Conservation (phyloP, 1,284 basidiomycete species). For the Pascua sp. region DNA sequence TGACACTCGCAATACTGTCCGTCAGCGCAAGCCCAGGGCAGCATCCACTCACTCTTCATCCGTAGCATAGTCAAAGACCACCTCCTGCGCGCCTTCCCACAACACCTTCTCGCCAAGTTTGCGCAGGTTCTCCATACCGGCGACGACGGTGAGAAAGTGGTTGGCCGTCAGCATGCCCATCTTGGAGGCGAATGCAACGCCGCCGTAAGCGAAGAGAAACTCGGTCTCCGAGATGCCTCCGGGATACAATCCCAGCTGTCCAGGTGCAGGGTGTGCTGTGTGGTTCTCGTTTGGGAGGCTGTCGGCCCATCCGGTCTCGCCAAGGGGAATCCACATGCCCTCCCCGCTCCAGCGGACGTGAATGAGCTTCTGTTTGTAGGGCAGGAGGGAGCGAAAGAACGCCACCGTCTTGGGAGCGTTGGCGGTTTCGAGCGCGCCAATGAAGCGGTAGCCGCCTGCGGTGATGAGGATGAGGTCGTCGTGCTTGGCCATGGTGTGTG, state of each 20-base stretch:
- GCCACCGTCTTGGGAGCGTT: constrained; percentile 13
- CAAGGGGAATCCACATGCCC: constrained; percentile 21
- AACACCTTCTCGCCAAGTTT: constrained; percentile 15
- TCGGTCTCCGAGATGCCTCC: constrained; percentile 20
- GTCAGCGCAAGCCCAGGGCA: neutral
- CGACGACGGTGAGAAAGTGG: constrained; percentile 18
- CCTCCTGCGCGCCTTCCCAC: constrained; percentile 21
- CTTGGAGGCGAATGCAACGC: constrained; percentile 13
- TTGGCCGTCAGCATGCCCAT: constrained; percentile 20
- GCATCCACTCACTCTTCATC: constrained; percentile 11
- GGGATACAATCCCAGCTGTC: constrained; percentile 16
- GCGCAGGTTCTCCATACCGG: constrained; percentile 14
- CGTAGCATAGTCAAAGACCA: constrained; percentile 14
- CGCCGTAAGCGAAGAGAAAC: constrained; percentile 19
- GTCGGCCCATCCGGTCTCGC: constrained; percentile 9
- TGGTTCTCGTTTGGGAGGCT: constrained; percentile 20
- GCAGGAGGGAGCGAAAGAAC: constrained; percentile 17
- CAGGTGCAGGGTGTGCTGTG: constrained; percentile 15
- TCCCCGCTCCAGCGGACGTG: constrained; percentile 24
- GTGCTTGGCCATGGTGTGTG: too few species aligned
- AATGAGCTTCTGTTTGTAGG: constrained; percentile 16
- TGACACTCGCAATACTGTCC: too few species aligned
- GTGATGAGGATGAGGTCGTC: constrained; percentile 10
- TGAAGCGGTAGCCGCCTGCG: constrained; percentile 8
- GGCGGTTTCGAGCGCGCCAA: constrained; percentile 11